A percentile compares a stretch with the other conserved stretches of the same genome.
Evolutionary conservation across 108 stramenopile species (phyloP).

Genomic region (Nitzschia sp.): DNA sequence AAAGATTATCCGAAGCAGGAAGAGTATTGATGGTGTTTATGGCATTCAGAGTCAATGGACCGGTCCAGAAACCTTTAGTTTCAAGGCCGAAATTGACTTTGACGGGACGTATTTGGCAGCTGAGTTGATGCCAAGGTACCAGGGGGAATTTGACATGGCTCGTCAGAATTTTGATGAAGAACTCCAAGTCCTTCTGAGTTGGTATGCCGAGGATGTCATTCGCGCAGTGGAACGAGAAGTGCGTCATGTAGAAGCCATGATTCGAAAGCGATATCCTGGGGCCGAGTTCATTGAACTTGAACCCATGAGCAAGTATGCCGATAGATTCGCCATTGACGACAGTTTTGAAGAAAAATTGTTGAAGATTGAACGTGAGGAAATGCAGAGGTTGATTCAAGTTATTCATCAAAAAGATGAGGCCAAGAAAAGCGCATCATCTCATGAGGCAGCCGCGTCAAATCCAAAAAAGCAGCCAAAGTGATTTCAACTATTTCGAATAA

Average conservation of each 20-base stretch:
- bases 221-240: slow-evolving; percentile 93
- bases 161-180: slow-evolving; percentile 73
- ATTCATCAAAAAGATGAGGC: slow-evolving; percentile 44
- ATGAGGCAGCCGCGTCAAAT: not conserved
- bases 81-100: slow-evolving; percentile 98
- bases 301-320: slow-evolving; percentile 86
- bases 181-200: slow-evolving; percentile 81
- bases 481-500: not conserved
- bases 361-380: slow-evolving; percentile 61
- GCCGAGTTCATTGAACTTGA: slow-evolving; percentile 97
- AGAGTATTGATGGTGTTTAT: slow-evolving; percentile 85
- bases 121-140: slow-evolving; percentile 82
- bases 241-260: slow-evolving; percentile 88
- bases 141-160: slow-evolving; percentile 53
- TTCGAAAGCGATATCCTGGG: slow-evolving; percentile 87
- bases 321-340: slow-evolving; percentile 84
- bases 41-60: slow-evolving; percentile 95
- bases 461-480: not conserved
- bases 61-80: slow-evolving; percentile 94
- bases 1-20: slow-evolving; percentile 69
- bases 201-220: slow-evolving; percentile 98
- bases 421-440: not conserved
- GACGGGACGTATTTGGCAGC: slow-evolving; percentile 98
- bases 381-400: slow-evolving; percentile 63
- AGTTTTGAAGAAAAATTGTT: slow-evolving; percentile 69